Evolutionary conservation across 352 stramenopile genomes (phyloP).

Genomic region (Phytophthora macrochlamydospora): DNA sequence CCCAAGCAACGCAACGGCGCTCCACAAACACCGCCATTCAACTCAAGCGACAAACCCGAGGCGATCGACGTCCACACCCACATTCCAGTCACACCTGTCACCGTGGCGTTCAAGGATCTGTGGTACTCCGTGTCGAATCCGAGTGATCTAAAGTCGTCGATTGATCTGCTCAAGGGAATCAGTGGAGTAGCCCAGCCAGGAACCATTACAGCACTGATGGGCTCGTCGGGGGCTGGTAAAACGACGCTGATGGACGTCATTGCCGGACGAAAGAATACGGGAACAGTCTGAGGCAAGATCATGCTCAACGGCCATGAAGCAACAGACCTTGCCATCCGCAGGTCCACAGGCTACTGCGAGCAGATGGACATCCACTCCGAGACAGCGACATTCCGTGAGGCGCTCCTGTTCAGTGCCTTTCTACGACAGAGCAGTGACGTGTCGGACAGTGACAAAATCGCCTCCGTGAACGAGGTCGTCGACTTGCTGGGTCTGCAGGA

Average conservation of each 20-base stretch:
- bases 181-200: conserved; percentile 41
- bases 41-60: background rate
- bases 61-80: conserved; percentile 4
- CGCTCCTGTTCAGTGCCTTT: conserved; percentile 83
- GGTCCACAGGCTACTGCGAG: conserved; percentile 27
- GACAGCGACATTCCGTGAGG: conserved; percentile 83
- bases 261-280: conserved; percentile 82
- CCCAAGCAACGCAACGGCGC: conserved; percentile 6
- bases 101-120: conserved; percentile 10
- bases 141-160: conserved; percentile 10
- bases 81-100: conserved; percentile 18
- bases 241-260: conserved; percentile 89
- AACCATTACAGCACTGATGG: conserved; percentile 50
- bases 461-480: conserved; percentile 24
- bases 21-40: background rate
- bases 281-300: conserved; percentile 72
- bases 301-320: conserved; percentile 75
- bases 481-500: conserved; percentile 20
- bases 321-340: conserved; percentile 26
- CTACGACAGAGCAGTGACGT: conserved; percentile 44
- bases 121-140: conserved; percentile 15
- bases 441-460: conserved; percentile 11
- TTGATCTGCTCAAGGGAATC: conserved; percentile 42
- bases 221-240: conserved; percentile 43
- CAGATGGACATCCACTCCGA: conserved; percentile 26